Evolutionary conservation across 73 alveolate species (phyloP).

Genomic region (Tetrahymena borealis): DNA sequence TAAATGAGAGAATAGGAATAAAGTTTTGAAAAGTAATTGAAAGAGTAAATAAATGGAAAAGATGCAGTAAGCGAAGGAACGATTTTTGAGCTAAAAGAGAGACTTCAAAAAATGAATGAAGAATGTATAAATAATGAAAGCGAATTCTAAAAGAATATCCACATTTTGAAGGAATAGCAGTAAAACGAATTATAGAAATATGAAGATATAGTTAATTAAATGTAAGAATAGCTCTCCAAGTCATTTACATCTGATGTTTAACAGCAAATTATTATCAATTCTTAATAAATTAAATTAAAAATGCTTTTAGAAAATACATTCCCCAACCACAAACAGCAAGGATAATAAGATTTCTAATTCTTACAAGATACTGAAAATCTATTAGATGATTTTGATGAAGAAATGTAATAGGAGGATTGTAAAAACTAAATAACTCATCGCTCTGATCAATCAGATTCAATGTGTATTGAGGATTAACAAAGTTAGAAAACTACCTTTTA

Average conservation of each 20-base stretch:
- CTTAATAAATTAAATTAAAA: neutral
- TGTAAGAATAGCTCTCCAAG: neutral
- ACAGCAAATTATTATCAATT: neutral
- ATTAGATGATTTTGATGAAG: neutral
- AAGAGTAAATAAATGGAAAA: neutral
- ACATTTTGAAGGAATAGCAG: neutral
- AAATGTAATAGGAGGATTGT: neutral
- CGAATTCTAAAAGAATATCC: neutral
- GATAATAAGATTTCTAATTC: neutral
- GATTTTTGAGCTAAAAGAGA: neutral
- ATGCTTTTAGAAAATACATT: neutral
- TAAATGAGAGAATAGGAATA: neutral
- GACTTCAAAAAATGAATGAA: neutral
- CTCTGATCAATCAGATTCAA: neutral
- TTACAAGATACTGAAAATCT: neutral
- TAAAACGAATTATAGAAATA: neutral
- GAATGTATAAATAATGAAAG: neutral
- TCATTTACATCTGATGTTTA: neutral
- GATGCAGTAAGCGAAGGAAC: neutral
- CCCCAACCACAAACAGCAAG: neutral
- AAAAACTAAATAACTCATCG: neutral
- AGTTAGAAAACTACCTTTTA: no score
- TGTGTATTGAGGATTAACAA: neutral
- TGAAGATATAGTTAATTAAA: neutral
- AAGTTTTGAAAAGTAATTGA: neutral